Conservation (phyloP, 2,329 filamentous ascomycete species). For the Aspergillus sp. region DNA sequence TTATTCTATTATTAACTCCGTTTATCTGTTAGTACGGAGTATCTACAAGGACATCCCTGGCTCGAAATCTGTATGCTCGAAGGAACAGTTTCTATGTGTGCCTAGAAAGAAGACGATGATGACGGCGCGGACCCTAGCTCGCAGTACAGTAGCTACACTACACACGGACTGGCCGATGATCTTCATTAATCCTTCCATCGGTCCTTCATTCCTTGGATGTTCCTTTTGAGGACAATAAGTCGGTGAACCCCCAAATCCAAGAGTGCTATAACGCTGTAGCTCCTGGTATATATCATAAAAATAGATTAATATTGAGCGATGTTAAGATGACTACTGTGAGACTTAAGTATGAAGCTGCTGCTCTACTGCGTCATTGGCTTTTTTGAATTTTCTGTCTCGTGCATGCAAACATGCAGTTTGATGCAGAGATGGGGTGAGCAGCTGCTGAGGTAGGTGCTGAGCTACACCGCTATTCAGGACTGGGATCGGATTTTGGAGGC, state of each 20-base stretch:
- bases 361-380: neutral
- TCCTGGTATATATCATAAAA: neutral
- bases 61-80: too few relatives aligned
- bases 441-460: neutral
- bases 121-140: neutral
- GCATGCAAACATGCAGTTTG: neutral
- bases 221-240: neutral
- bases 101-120: neutral
- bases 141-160: too few relatives aligned
- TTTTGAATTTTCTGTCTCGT: neutral
- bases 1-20: neutral
- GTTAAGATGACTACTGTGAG: neutral
- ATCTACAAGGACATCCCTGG: neutral
- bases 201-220: neutral
- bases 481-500: neutral
- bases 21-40: too few relatives aligned
- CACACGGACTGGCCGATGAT: neutral
- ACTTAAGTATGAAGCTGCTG: neutral
- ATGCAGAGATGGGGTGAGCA: neutral
- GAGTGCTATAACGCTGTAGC: neutral
- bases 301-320: neutral
- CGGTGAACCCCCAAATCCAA: neutral
- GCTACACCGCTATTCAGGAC: conserved; percentile 1
- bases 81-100: neutral
- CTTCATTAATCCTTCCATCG: too few relatives aligned